phyloP scores from a whole-genome alignment of 2,329 filamentous ascomycete species.

The Decorospora gaudefroyi region DNA sequence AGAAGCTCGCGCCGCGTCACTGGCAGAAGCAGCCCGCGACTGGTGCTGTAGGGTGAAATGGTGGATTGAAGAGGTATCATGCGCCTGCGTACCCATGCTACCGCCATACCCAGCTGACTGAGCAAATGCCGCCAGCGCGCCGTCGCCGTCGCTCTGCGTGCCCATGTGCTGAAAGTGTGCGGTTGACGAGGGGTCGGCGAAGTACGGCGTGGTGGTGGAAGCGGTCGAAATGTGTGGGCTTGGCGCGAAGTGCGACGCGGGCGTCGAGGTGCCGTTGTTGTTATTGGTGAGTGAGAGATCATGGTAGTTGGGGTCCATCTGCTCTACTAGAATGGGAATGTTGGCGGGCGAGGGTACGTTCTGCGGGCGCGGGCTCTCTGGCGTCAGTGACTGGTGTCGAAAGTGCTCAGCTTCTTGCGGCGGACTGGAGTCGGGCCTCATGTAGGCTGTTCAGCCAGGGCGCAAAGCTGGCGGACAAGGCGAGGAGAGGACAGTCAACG shows the following conservation, averaged over 20 bases:
- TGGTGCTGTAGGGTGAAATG: constrained; percentile 43
- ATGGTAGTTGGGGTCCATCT: constrained; percentile 73
- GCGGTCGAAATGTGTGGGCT: constrained; percentile 37
- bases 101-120: constrained; percentile 34
- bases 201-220: constrained; percentile 38
- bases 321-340: constrained; percentile 70
- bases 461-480: constrained; percentile 22
- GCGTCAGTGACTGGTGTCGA: constrained; percentile 67
- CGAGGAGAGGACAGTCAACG: constrained; percentile 18
- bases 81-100: constrained; percentile 37
- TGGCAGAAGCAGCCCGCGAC: constrained; percentile 38
- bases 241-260: constrained; percentile 42
- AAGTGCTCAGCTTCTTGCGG: constrained; percentile 63
- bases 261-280: constrained; percentile 45
- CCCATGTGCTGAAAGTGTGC: constrained; percentile 30
- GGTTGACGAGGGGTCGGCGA: constrained; percentile 33
- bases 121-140: constrained; percentile 28
- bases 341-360: constrained; percentile 69
- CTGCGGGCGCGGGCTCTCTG: constrained; percentile 71
- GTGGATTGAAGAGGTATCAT: constrained; percentile 48
- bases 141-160: constrained; percentile 29
- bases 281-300: constrained; percentile 66
- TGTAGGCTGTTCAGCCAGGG: constrained; percentile 49
- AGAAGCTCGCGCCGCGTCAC: constrained; percentile 43
- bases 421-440: constrained; percentile 59